Evolutionary conservation across 495 filamentous ascomycete genomes (phyloP).

Genomic region (Penicillium coffeae): DNA sequence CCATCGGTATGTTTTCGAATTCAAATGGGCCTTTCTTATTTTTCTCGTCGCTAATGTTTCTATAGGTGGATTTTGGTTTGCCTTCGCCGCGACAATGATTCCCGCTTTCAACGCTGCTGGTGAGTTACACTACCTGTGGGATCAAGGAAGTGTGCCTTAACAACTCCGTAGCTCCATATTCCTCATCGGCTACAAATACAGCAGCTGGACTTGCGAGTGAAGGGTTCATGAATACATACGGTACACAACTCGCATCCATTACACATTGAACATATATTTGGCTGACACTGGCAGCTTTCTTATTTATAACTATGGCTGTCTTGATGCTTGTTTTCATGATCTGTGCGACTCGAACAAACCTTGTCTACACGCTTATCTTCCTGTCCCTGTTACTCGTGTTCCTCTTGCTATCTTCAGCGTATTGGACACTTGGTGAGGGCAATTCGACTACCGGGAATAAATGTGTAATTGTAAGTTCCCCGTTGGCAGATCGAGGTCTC

Average conservation of each 20-base stretch:
- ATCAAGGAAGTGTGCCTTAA: background rate
- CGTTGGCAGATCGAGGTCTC: background rate
- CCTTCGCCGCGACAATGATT: slow-evolving; percentile 14
- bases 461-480: background rate
- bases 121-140: background rate
- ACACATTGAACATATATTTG: background rate
- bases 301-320: slow-evolving; percentile 12
- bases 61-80: slow-evolving; percentile 14
- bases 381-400: slow-evolving; percentile 5
- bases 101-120: slow-evolving; percentile 14
- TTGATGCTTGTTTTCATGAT: slow-evolving; percentile 11
- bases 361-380: slow-evolving; percentile 8
- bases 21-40: background rate
- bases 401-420: slow-evolving; percentile 3
- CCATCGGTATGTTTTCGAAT: slow-evolving; percentile 26
- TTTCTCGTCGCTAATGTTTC: background rate
- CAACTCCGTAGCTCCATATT: slow-evolving; percentile 8
- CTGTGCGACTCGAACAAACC: slow-evolving; percentile 11
- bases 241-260: background rate
- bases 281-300: slow-evolving; percentile 3
- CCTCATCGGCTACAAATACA: slow-evolving; percentile 2
- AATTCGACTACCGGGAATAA: background rate
- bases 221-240: slow-evolving; percentile 12
- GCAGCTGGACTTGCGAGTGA: slow-evolving; percentile 11
- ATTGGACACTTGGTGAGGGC: slow-evolving; percentile 6